Base-by-base conservation (phyloP, 2,329 filamentous ascomycete genomes). In the Chlorencoelia australis region DNA sequence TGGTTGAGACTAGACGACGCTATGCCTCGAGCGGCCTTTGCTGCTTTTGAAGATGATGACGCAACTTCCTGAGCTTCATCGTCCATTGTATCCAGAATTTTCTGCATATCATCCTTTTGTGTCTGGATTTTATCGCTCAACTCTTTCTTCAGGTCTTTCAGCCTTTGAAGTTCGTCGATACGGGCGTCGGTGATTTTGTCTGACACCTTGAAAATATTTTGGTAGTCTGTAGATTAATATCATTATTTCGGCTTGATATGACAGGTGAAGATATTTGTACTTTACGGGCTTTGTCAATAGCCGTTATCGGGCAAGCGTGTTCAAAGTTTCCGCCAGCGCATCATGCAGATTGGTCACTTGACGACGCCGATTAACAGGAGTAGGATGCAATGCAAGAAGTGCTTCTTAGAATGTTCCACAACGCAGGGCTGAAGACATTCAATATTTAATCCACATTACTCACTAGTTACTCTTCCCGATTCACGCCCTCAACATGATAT, bases 31-130 rank as follows among this genome's bases (percentile, higher is more conserved):
- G 33, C 38, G 14, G 33, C 26, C 33, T 37, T 32, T 32, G 38
- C 38, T 37, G 19, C 38, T 29, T 33, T 37, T 17, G 39, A 37
- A 24, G 39, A 41, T 22, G 39, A 41, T 33, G 27, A 41, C 34
- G 33, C 33, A 35, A 29, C 16, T 29, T 35, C 33, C 26, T 29
- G 33, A 22, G 24, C 33, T 29, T 29, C 11, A 35, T 35, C 33
- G 15, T 35, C 26, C 24, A 35, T 35, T 13, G 33, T 9, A 30
- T 15, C 31, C 21, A 35, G 33, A 35, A 21, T 35, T 19, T 16
- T 35, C 26, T 35, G 15, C 14, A 35, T 35, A 29, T 35, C 26
- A 22, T 35, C 33, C 20, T 33, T 33, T 33, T 33, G 13, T n/a
- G 10, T 18, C 17, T 25, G 31, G n/a, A 33, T 33, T 17, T 25